Percentiles rank a stretch among this genome's conserved stretches.
phyloP scores from a whole-genome alignment of 805 yeast species.

The Wickerhamiella sorbophila region DNA sequence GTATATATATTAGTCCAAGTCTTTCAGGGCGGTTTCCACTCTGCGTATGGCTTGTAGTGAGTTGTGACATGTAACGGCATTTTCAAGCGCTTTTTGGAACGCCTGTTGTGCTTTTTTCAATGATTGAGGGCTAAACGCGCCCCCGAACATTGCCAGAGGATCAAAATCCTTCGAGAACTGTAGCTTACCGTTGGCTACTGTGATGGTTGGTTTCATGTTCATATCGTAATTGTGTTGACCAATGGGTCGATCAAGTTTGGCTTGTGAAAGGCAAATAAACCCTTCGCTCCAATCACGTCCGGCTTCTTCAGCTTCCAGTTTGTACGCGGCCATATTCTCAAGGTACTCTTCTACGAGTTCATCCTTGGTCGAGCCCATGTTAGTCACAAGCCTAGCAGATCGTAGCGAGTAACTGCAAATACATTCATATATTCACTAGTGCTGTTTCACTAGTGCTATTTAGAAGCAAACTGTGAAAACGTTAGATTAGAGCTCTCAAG shows the following conservation, averaged over 20 bases:
- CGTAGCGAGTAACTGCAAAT: no score
- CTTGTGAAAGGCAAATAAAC: conserved; percentile 10
- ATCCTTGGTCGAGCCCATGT: conserved; percentile 3
- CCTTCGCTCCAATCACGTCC: conserved; percentile 11
- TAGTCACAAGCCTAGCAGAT: no score
- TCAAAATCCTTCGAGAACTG: conserved; percentile 18
- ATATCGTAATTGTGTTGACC: conserved; percentile 6
- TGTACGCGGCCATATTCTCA: conserved; percentile 9
- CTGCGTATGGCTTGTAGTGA: background rate
- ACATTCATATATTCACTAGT: no score
- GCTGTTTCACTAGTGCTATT: no score
- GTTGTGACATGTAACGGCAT: background rate
- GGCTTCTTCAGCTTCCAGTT: conserved; percentile 5
- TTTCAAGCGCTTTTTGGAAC: conserved; percentile 26
- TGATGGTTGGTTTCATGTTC: background rate
- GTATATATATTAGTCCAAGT: background rate
- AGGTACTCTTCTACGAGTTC: conserved; percentile 12
- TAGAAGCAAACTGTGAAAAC: no score
- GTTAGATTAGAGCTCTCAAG: no score
- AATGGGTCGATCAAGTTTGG: conserved; percentile 6
- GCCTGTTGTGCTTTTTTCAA: conserved; percentile 28
- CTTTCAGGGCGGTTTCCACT: background rate
- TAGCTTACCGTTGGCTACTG: conserved; percentile 9
- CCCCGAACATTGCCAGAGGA: conserved; percentile 36
- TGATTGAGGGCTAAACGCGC: conserved; percentile 30